phyloP scores from a whole-genome alignment of 768 basidiomycete species.

The Cyathus striatus region DNA sequence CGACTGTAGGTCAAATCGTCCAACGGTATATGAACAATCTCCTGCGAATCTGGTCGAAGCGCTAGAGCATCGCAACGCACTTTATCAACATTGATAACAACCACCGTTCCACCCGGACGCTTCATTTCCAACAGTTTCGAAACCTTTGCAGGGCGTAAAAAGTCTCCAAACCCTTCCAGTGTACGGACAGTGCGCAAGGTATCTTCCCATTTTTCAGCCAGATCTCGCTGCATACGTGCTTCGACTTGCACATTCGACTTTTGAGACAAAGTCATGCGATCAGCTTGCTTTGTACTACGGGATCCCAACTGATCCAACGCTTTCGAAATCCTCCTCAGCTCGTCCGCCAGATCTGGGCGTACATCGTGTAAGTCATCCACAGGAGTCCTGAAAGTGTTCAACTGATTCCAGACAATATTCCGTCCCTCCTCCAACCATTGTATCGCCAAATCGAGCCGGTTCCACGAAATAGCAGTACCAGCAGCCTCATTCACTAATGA shows the following conservation, averaged over 20 bases:
- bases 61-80: background rate
- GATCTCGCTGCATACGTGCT: conserved; percentile 4
- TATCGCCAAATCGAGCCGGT: conserved; percentile 7
- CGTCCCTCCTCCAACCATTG: conserved; percentile 20
- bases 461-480: conserved; percentile 5
- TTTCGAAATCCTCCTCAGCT: conserved; percentile 5
- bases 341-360: conserved; percentile 5
- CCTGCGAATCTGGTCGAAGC: background rate
- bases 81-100: conserved; percentile 8
- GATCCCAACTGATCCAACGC: conserved; percentile 7
- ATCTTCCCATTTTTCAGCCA: conserved; percentile 11
- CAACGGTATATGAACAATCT: background rate
- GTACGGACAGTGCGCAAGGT: conserved; percentile 8
- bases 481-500: conserved; percentile 7
- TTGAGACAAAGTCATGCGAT: background rate
- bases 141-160: conserved; percentile 12
- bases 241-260: conserved; percentile 5
- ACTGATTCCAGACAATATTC: conserved; percentile 15
- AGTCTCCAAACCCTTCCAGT: conserved; percentile 11
- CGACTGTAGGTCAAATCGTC: background rate
- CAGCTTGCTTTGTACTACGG: background rate
- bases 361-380: conserved; percentile 8
- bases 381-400: conserved; percentile 11
- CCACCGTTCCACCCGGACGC: conserved; percentile 9
- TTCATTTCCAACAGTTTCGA: conserved; percentile 4